These are phyloP conservation scores for Pisolithus thermaeus DNA, from an alignment of 1,284 basidiomycete genomes.

Conservation along the genomic window DNA sequence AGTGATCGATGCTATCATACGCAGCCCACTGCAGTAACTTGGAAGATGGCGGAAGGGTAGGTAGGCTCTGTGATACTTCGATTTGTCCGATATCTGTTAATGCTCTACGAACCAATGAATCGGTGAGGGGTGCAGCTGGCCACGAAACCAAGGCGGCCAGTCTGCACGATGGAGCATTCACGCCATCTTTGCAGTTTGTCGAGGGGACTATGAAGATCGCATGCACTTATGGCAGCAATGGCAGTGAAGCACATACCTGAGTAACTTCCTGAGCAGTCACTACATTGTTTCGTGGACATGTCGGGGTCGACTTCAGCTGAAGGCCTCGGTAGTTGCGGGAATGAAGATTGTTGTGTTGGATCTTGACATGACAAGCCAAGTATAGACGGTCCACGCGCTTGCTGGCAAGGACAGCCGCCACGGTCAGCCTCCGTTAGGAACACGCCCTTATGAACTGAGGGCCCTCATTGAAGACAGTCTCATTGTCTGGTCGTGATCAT, in stretches of 20 bases:
- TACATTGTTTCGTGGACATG: no score
- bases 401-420: no score
- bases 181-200: neutral
- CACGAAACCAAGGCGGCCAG: conserved; percentile 57
- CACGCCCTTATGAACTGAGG: neutral
- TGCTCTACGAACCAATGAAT: conserved; percentile 62
- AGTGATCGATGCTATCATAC: conserved; percentile 81
- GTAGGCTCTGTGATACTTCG: conserved; percentile 23
- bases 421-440: no score
- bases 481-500: neutral
- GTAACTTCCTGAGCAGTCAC: no score
- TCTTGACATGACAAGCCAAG: no score
- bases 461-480: neutral
- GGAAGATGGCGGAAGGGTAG: conserved; percentile 12
- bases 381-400: no score
- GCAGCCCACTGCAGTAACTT: conserved; percentile 68
- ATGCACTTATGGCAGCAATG: neutral
- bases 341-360: no score
- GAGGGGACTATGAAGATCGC: neutral
- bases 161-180: neutral
- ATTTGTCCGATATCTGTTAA: conserved; percentile 38
- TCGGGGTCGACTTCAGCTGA: no score
- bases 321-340: no score
- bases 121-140: conserved; percentile 74
- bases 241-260: no score